Base-by-base conservation (phyloP, 495 filamentous ascomycete species). In the Tuber melanosporum region DNA sequence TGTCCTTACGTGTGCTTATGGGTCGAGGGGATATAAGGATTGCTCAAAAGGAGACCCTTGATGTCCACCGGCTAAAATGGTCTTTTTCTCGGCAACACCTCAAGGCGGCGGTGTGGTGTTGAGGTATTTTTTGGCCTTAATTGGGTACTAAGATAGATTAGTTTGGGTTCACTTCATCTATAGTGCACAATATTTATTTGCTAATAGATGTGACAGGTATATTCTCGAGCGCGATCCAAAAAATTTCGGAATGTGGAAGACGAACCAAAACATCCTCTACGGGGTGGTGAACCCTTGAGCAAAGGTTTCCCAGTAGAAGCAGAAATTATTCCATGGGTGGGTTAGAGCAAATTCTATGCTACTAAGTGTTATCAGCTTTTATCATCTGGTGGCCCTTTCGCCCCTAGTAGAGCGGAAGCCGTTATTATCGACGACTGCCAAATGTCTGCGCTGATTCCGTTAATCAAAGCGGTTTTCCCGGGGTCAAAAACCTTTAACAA, bases 221-320 rank as follows among this genome's bases (percentile, higher is more conserved):
- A 93, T 96, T 4, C 93, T 93, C 8, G 94, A 93, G 82, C 93
- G 93, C 26, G 90, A 91, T 49, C 93, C 93, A 0, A 92, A 91
- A 26, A 91, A 94, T 20, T 97, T 96, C 84, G 89, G 92, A 47
- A 91, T 93, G 76, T 96, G 93, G 75, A 97, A 97, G 85, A 94
- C 90, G 71, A 92, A 94, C 79, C 93, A 97, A 87, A 97, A 97
- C 83, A 95, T 95, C 80, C 90, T 96, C 5, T 93, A 97, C 86
- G 93, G 93, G 32, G 92, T 95, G 39, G 89, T 89, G 45, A 85
- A 87, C 41, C 88, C 89, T 0, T 86, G 87, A 1, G 88, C 92
- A 73, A 88, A 89, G 14, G 86, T 95, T 26, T 87, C 91, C 9
- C 89, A 93, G 73, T 89, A 90, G 79, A 84, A 86, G 44, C 83